These are phyloP conservation scores for Suillus subluteus DNA, from an alignment of 768 basidiomycete genomes.

Conservation along the genomic window DNA sequence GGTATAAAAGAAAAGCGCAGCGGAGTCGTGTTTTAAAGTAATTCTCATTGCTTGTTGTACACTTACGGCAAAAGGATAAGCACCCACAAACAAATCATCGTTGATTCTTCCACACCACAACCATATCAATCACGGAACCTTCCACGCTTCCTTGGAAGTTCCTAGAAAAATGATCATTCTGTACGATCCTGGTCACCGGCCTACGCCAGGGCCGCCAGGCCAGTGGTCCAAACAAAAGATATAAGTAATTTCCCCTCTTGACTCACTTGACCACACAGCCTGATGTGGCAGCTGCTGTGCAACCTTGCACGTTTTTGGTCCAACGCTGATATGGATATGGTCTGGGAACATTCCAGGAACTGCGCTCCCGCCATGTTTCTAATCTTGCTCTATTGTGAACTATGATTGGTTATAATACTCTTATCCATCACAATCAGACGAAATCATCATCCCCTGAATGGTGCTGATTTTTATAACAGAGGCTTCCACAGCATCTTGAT, in stretches of 20 bases:
- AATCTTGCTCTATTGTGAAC: constrained; percentile 25
- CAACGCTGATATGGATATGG: background rate
- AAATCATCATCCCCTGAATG: constrained; percentile 16
- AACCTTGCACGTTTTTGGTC: constrained; percentile 11
- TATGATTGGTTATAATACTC: constrained; percentile 19
- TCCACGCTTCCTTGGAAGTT: constrained; percentile 16
- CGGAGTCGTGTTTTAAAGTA: constrained; percentile 36
- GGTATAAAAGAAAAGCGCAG: constrained; percentile 30
- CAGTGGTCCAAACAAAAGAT: background rate
- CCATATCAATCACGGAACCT: constrained; percentile 16
- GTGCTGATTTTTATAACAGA: constrained; percentile 10
- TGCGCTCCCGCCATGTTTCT: constrained; percentile 29
- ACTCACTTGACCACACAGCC: constrained; percentile 13
- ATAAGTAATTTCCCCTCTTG: background rate
- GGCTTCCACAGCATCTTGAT: background rate
- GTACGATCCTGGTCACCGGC: background rate
- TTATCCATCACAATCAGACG: constrained; percentile 30
- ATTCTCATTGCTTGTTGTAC: constrained; percentile 39
- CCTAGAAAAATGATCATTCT: constrained; percentile 11
- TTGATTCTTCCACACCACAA: constrained; percentile 30
- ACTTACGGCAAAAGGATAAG: constrained; percentile 41
- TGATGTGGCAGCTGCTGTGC: background rate
- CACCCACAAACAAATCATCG: constrained; percentile 37
- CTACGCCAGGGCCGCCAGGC: constrained; percentile 4
- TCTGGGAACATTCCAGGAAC: constrained; percentile 37